Conservation (phyloP, 371 early-diverging fungal species). For the Circinella minor region DNA sequence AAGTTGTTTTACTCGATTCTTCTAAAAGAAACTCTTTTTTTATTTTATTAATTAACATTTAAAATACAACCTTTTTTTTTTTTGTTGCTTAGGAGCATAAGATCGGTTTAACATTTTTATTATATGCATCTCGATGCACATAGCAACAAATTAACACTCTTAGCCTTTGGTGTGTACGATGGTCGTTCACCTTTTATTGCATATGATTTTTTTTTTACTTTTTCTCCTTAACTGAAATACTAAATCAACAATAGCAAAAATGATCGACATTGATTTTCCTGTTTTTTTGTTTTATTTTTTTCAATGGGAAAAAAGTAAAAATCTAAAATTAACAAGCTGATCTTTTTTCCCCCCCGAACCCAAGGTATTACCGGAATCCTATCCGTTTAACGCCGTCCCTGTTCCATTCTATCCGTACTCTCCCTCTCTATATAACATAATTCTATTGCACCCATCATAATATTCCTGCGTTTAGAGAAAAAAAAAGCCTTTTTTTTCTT, state of each 20-base stretch:
- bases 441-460: neutral
- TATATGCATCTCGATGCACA: constrained; percentile 5
- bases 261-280: constrained; percentile 9
- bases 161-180: neutral
- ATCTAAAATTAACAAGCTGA: no score
- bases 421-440: no score
- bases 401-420: no score
- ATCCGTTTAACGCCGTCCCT: neutral
- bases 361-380: neutral
- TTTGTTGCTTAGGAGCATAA: constrained; percentile 5
- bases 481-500: no score
- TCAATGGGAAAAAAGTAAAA: no score
- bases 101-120: neutral
- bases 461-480: constrained; percentile 3
- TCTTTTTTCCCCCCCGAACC: neutral
- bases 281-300: neutral
- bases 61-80: neutral
- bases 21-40: no score
- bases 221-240: neutral
- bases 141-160: neutral
- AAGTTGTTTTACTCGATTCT: no score
- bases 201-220: neutral
- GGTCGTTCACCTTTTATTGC: neutral
- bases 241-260: constrained; percentile 6
- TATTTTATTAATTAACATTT: no score